Percentiles rank a stretch among this genome's conserved stretches.
Conservation (phyloP, 768 basidiomycete genomes). For the Pseudohyphozyma bogoriensis region DNA sequence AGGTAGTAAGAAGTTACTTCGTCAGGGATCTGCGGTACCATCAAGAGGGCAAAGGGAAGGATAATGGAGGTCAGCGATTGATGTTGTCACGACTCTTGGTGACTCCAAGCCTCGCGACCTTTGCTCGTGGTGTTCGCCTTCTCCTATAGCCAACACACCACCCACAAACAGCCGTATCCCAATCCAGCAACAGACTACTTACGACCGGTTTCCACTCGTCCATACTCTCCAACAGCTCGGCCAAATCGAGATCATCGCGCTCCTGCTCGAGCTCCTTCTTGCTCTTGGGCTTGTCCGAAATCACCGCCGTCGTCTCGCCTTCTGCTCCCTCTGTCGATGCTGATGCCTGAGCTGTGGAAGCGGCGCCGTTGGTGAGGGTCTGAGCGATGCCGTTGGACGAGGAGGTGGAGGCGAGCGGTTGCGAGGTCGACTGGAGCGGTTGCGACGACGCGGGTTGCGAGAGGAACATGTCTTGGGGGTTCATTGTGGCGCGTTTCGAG, state of each 20-base stretch:
- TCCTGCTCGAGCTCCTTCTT: slow-evolving; percentile 42
- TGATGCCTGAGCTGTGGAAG: too few species aligned
- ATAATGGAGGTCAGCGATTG: background rate
- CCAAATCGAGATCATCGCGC: slow-evolving; percentile 76
- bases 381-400: background rate
- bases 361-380: background rate
- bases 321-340: background rate
- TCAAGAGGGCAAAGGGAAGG: background rate
- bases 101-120: background rate
- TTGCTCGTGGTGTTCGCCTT: background rate
- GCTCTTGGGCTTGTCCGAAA: background rate
- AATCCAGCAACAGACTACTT: slow-evolving; percentile 31
- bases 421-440: slow-evolving; percentile 2
- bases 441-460: background rate
- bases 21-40: slow-evolving; percentile 65
- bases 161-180: too few species aligned
- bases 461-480: slow-evolving; percentile 18
- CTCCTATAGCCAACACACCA: background rate
- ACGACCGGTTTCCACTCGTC: slow-evolving; percentile 95
- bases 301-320: background rate
- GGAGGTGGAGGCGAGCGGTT: background rate
- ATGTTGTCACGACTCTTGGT: background rate
- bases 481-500: slow-evolving; percentile 15
- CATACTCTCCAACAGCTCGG: slow-evolving; percentile 88
- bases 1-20: slow-evolving; percentile 97